Evolutionary conservation across 78 protist genomes (phyloP), one percentile per base, ranked within the genome.

Genomic region (Polysphondylium violaceum): DNA sequence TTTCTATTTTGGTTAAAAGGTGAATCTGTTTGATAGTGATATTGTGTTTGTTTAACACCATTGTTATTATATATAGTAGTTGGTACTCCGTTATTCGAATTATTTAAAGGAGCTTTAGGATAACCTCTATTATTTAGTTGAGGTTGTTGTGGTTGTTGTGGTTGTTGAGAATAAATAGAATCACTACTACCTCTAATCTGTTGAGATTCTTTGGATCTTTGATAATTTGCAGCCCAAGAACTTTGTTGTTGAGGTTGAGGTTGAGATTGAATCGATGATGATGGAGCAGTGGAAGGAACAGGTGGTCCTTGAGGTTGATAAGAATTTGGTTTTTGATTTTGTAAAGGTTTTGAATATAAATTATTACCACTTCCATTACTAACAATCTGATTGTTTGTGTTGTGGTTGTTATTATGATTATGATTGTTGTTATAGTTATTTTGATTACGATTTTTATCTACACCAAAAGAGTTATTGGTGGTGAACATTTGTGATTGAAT

Each of bases 141-240:
- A n/a, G 12, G 63, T 56, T 56, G 63, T 56, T 56, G 63, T 56
- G 12, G 63, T 56, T 56, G 63, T 56, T 56, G 63, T 56, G 12
- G 63, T 56, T 56, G 63, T 56, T 56, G 63, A n/a, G n/a, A n/a
- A n/a, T n/a, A n/a, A n/a, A n/a, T n/a, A n/a, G n/a, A n/a, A n/a
- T n/a, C n/a, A n/a, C n/a, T n/a, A n/a, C n/a, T n/a, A n/a, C n/a
- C n/a, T n/a, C n/a, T n/a, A n/a, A n/a, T n/a, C n/a, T n/a, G n/a
- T n/a, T n/a, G n/a, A n/a, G n/a, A n/a, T n/a, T n/a, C n/a, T n/a
- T n/a, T n/a, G n/a, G n/a, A n/a, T n/a, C n/a, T n/a, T n/a, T n/a
- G n/a, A n/a, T n/a, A n/a, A n/a, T n/a, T n/a, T n/a, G n/a, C n/a
- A n/a, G n/a, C n/a, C n/a, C n/a, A 8, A 47, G 53, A 47, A 47